Conservation (phyloP, 164 flowering plant species). For the Vitis amurensis region DNA sequence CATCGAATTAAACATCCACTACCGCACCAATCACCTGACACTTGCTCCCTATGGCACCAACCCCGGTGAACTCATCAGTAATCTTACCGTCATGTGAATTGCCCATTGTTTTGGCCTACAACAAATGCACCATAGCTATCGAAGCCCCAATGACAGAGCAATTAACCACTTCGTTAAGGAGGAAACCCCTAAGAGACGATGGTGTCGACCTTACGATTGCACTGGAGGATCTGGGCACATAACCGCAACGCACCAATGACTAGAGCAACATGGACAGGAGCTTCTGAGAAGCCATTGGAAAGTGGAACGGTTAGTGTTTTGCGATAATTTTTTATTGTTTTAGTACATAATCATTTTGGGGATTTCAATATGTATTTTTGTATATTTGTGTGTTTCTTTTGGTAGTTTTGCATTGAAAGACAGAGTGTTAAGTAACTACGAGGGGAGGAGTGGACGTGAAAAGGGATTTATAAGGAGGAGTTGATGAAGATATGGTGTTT, state of each 20-base stretch:
- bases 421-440: no score
- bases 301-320: no score
- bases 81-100: slow-evolving; percentile 48
- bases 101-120: slow-evolving; percentile 17
- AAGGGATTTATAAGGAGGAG: no score
- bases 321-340: no score
- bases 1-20: slow-evolving; percentile 84
- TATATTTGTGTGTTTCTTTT: no score
- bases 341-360: no score
- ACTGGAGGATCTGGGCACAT: neutral
- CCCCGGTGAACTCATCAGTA: slow-evolving; percentile 86
- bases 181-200: slow-evolving; percentile 49
- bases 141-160: slow-evolving; percentile 53
- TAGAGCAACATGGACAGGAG: slow-evolving; percentile 51
- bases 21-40: slow-evolving; percentile 96
- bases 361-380: no score
- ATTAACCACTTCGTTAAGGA: slow-evolving; percentile 50
- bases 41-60: slow-evolving; percentile 72
- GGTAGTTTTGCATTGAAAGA: no score
- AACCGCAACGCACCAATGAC: slow-evolving; percentile 29
- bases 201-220: slow-evolving; percentile 17
- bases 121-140: slow-evolving; percentile 24
- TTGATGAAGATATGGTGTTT: no score
- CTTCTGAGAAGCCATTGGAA: slow-evolving; percentile 52
- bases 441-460: no score